Percentiles rank a stretch among this genome's conserved stretches.
These are phyloP conservation scores for Nemania serpens DNA, from an alignment of 2,329 filamentous ascomycete genomes.

Conservation along the genomic window DNA sequence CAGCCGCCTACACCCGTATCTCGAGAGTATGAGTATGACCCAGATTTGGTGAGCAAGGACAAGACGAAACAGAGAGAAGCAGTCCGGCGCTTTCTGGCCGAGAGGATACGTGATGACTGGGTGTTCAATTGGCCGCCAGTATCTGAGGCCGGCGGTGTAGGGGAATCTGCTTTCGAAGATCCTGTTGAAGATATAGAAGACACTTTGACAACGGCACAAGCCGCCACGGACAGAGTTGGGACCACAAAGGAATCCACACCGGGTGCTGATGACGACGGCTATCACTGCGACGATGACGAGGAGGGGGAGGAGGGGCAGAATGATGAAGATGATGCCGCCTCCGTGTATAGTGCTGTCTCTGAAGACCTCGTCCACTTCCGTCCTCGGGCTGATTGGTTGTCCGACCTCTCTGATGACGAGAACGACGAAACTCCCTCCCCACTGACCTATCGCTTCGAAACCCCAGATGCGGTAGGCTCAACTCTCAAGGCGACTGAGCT, in stretches of 20 bases:
- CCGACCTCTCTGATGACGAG: conserved; percentile 60
- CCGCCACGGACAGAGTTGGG: conserved; percentile 9
- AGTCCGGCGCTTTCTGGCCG: conserved; percentile 58
- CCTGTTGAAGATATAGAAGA: not conserved
- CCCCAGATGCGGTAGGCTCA: conserved; percentile 51
- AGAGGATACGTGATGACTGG: conserved; percentile 65
- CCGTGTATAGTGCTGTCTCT: conserved; percentile 49
- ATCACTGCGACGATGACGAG: conserved; percentile 42
- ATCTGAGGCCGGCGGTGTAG: not conserved
- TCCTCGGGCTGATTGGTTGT: conserved; percentile 60
- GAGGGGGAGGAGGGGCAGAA: conserved; percentile 37
- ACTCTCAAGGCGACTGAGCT: conserved; percentile 48
- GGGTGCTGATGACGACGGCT: conserved; percentile 43
- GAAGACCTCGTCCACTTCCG: conserved; percentile 58
- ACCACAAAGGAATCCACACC: conserved; percentile 34
- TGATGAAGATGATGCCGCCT: conserved; percentile 45
- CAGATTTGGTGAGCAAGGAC: conserved; percentile 65
- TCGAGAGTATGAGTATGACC: conserved; percentile 61
- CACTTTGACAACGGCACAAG: not conserved
- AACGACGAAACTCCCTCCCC: conserved; percentile 47
- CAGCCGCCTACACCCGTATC: conserved; percentile 34
- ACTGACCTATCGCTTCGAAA: conserved; percentile 58
- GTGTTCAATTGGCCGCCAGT: conserved; percentile 59
- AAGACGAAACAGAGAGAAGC: conserved; percentile 67
- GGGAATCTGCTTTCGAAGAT: conserved; percentile 3